phyloP scores from a whole-genome alignment of 805 yeast genomes.

The Candida parachauliodes region DNA sequence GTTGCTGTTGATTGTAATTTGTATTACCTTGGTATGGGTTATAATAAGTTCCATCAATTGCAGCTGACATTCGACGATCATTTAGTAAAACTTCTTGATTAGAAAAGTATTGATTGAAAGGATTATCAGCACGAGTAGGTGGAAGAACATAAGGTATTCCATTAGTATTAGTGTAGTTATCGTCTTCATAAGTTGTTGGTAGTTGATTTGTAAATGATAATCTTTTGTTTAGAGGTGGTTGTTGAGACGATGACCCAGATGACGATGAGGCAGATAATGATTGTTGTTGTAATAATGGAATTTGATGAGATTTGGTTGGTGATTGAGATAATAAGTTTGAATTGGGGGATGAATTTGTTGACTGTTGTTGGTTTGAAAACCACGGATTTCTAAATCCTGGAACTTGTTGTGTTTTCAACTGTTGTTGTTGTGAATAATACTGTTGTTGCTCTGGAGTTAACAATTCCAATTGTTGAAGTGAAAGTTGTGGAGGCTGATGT shows the following conservation, averaged over 20 bases:
- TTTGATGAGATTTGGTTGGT: constrained; percentile 23
- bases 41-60: constrained; percentile 20
- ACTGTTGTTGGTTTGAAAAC: constrained; percentile 27
- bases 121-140: constrained; percentile 44
- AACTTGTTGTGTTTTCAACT: constrained; percentile 10
- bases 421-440: constrained; percentile 12
- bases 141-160: constrained; percentile 34
- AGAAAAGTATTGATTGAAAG: constrained; percentile 40
- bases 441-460: constrained; percentile 8
- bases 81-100: constrained; percentile 32
- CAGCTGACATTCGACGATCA: constrained; percentile 38
- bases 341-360: constrained; percentile 5
- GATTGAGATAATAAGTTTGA: constrained; percentile 16
- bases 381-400: constrained; percentile 44
- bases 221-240: constrained; percentile 15
- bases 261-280: constrained; percentile 29
- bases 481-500: constrained; percentile 6
- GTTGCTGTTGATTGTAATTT: not conserved
- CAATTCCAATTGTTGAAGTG: constrained; percentile 5
- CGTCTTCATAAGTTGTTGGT: constrained; percentile 50
- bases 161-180: constrained; percentile 15
- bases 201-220: constrained; percentile 42
- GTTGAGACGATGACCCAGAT: constrained; percentile 11
- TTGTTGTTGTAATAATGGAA: constrained; percentile 7
- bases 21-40: not conserved